Base-by-base conservation (phyloP, 495 filamentous ascomycete genomes). In the Amniculicola lignicola region DNA sequence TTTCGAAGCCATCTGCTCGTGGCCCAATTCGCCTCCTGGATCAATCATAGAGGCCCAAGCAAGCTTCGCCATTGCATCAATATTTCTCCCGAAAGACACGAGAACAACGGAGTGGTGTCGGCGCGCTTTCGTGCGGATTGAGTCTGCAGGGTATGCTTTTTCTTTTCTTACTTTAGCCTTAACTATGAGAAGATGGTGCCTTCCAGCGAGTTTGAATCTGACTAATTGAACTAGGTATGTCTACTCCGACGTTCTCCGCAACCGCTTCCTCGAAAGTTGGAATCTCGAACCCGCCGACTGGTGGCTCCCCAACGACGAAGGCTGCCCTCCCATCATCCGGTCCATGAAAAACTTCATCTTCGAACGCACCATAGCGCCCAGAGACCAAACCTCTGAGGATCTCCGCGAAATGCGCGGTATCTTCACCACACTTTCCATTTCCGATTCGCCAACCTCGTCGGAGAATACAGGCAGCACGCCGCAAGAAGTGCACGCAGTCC, bases 301-400 rank as follows among this genome's bases (percentile, higher is more conserved):
- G 89, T 96, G 90, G 90, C 79, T 94, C 19, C 88, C 90, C 2
- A 82, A 90, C 64, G 82, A 90, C 63, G 86, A 90, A 73, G 82
- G 80, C 18, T 85, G 83, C 61, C 79, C 80, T 2, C 75, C 79
- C 4, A 79, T 93, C 25, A 74, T 94, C 28, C 86, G 85, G 23
- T 83, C 78, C 54, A 82, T 94, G 44, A 83, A 89, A n/a, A 75
- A 77, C 22, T 85, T 92, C 70, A 85, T 86, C 1, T 81, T 87
- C 57, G 85, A 91, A 43, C 82, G 87, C 40, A 74, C 70, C 2
- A 69, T 72, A 7, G 80, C 76, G 33, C 78, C 81, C 0, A 78
- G 77, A 22, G 84, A 88, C 49, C 68, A 82, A 10, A 76, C 82
- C 56, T 78, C 77, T 10, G 81, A 87, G 61, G 82, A 84, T 59